A percentile compares a stretch with the other conserved stretches of the same genome.
phyloP scores from a whole-genome alignment of 306 rosid genomes.

The Cucurbita moschata region DNA sequence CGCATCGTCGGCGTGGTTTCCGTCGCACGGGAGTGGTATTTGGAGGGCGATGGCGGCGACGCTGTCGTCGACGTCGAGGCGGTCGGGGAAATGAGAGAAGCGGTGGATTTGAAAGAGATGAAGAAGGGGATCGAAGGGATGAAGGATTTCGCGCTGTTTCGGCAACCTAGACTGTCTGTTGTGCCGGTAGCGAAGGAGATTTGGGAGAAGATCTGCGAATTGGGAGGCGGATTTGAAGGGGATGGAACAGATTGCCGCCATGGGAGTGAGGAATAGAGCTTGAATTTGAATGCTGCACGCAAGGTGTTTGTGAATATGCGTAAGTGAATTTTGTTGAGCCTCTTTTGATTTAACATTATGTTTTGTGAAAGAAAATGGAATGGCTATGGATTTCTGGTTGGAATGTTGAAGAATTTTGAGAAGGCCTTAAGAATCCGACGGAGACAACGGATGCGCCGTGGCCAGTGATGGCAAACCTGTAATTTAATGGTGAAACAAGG shows the following conservation, averaged over 20 bases:
- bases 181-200: constrained; percentile 37
- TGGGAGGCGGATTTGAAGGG: constrained; percentile 72
- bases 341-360: not conserved
- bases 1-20: constrained; percentile 64
- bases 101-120: constrained; percentile 67
- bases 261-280: not conserved
- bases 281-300: not conserved
- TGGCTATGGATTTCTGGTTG: not conserved
- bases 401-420: not conserved
- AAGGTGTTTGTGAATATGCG: constrained; percentile 6
- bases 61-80: constrained; percentile 59
- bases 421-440: not conserved
- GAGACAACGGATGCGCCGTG: not conserved
- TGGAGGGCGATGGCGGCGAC: constrained; percentile 6
- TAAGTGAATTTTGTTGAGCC: not conserved
- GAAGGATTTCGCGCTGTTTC: constrained; percentile 41
- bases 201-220: constrained; percentile 42
- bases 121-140: constrained; percentile 25
- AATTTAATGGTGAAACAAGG: not conserved
- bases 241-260: constrained; percentile 19
- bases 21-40: constrained; percentile 45
- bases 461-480: not conserved
- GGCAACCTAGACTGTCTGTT: constrained; percentile 67
- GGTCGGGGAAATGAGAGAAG: constrained; percentile 65
- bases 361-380: not conserved